Evolutionary conservation across 805 yeast genomes (phyloP).

Genomic region (Wickerhamomyces canadensis): DNA sequence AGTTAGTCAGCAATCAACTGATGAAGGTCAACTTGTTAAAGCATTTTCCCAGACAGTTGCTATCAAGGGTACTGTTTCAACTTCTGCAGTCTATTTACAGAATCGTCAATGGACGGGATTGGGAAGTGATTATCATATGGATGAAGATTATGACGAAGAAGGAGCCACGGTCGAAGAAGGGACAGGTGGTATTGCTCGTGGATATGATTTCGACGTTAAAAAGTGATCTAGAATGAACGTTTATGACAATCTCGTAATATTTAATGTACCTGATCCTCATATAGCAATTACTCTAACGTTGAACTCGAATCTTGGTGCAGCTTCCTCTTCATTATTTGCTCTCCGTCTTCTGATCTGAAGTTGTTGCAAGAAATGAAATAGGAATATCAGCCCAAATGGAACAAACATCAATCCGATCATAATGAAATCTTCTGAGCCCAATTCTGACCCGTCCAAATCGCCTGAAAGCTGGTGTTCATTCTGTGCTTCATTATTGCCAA

Average conservation of each 20-base stretch:
- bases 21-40: constrained; percentile 42
- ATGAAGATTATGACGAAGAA: constrained; percentile 34
- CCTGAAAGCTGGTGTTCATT: constrained; percentile 1
- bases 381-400: constrained; percentile 9
- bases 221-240: too few relatives aligned
- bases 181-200: constrained; percentile 82
- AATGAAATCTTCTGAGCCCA: constrained; percentile 7
- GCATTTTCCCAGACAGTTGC: constrained; percentile 54
- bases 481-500: neutral
- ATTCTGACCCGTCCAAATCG: neutral
- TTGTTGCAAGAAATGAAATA: constrained; percentile 10
- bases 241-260: too few relatives aligned
- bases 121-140: constrained; percentile 68
- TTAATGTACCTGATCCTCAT: too few relatives aligned
- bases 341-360: constrained; percentile 11
- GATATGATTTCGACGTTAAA: constrained; percentile 47
- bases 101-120: constrained; percentile 80
- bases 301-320: constrained; percentile 11
- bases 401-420: constrained; percentile 9
- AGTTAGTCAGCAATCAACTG: constrained; percentile 24
- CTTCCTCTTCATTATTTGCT: constrained; percentile 3
- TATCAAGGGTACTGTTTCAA: constrained; percentile 75
- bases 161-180: constrained; percentile 86
- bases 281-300: constrained; percentile 18
- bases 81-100: constrained; percentile 77